Evolutionary conservation across 2,329 filamentous ascomycete species (phyloP).

Genomic region (Phialocephala subalpina): DNA sequence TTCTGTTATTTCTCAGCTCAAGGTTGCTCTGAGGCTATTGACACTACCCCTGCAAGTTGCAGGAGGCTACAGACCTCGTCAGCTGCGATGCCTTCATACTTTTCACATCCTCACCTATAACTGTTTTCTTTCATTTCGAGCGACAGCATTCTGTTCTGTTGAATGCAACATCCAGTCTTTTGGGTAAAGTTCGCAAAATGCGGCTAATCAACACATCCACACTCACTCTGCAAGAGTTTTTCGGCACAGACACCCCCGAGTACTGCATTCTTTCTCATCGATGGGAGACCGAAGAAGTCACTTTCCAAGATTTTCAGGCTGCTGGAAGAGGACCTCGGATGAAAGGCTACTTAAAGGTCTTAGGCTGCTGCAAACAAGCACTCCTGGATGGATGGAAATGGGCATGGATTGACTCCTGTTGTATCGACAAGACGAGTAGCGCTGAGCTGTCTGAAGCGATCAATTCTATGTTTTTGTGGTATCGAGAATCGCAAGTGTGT

Average conservation of each 20-base stretch:
- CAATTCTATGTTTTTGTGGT: conserved; percentile 18
- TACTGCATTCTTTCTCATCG: conserved; percentile 28
- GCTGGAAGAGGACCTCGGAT: neutral
- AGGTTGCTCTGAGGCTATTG: neutral
- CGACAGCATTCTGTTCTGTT: neutral
- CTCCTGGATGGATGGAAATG: conserved; percentile 11
- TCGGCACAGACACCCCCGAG: conserved; percentile 27
- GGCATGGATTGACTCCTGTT: conserved; percentile 16
- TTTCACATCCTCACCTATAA: neutral
- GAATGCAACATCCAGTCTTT: neutral
- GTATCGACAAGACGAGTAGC: conserved; percentile 19
- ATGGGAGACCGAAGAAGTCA: conserved; percentile 21
- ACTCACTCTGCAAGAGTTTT: conserved; percentile 22
- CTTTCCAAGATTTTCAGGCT: conserved; percentile 9
- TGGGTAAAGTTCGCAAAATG: neutral
- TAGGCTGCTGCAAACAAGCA: conserved; percentile 8
- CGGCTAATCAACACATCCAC: conserved; percentile 10
- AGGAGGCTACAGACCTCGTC: neutral
- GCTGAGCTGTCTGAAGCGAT: conserved; percentile 16
- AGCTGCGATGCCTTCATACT: neutral
- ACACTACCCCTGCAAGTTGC: neutral
- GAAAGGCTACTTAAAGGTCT: conserved; percentile 7
- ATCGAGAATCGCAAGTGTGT: conserved; percentile 9
- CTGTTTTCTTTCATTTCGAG: neutral
- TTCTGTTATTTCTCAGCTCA: neutral